Base-by-base conservation (phyloP, 1,284 basidiomycete genomes). In the Prillingera fragicola region DNA sequence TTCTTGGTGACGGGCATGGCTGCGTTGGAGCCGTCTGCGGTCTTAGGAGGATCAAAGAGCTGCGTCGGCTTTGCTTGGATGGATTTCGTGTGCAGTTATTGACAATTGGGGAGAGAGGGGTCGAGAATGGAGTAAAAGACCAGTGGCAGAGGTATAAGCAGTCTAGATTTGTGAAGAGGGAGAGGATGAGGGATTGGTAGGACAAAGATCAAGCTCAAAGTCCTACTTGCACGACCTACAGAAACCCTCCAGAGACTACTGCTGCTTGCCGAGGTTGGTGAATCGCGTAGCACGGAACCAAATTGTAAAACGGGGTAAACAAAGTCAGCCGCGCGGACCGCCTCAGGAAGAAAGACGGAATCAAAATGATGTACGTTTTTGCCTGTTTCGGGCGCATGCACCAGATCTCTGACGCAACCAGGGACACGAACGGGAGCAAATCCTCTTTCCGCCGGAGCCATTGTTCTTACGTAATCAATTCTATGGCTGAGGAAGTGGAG, bases 1-100 rank as follows among this genome's bases (percentile, higher is more conserved):
- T 69, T 69, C 51, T 69, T 67, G 13, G 64, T 64, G 23, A 68
- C 54, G 21, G 70, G 70, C 70, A 72, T 72, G 33, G 15, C 5
- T 34, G 18, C 5, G 21, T 8, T 13, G 21, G 22, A 24, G 22
- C 22, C 15, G 6, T 33, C 8, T 6, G 31, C 4, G 15, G 31
- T 15, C 17, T 18, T 10, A 4, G 21, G 15, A 33, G 31, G 15
- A 33, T 19, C 17, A 33, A 19, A 10, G n/a, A 33, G 24, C 35
- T 25, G 12, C 19, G 27, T 37, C 24, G 35, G 35, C 24, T 24
- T 25, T 8, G 23, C 33, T 36, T 7, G 19, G 19, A 35, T 35
- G 33, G 33, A 23, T 15, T 7, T 33, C 6, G 18, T 19, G 13
- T 10, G 18, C n/a, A n/a, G n/a, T n/a, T n/a, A 34, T 34, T 19